These are phyloP conservation scores for Cinchona pubescens DNA, from an alignment of 257 asterid species.

Conservation along the genomic window DNA sequence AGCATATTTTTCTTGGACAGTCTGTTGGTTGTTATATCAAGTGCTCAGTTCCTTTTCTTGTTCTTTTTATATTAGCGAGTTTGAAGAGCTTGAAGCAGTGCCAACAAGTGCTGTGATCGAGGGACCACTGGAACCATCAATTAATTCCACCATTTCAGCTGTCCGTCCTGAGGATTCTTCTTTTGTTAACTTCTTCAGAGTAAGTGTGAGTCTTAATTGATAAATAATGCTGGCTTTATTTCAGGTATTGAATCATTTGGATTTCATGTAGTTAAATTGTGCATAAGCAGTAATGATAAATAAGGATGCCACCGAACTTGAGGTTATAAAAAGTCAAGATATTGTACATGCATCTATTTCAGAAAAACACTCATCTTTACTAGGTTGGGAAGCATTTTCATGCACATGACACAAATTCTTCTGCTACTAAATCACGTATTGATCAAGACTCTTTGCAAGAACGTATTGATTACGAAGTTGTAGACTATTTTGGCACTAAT, in stretches of 20 bases:
- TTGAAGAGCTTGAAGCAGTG: conserved; percentile 39
- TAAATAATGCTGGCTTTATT: background rate
- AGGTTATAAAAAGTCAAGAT: background rate
- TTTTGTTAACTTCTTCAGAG: conserved; percentile 31
- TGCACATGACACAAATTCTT: background rate
- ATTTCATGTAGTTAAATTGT: background rate
- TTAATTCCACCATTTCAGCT: conserved; percentile 19
- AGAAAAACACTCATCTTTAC: background rate
- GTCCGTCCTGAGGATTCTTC: conserved; percentile 36
- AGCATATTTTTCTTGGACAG: background rate
- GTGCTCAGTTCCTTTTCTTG: background rate
- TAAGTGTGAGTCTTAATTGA: conserved; percentile 29
- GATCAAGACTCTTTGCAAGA: background rate
- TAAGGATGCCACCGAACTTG: background rate
- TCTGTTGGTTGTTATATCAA: background rate
- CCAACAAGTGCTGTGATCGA: conserved; percentile 33
- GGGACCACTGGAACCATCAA: conserved; percentile 34
- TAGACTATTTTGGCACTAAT: background rate
- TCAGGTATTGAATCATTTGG: background rate
- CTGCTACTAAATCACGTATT: background rate
- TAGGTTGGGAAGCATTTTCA: background rate
- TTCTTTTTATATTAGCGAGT: conserved; percentile 27
- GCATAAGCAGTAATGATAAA: background rate
- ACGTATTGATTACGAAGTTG: background rate
- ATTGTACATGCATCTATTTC: background rate